These are phyloP conservation scores for Saccharum spontaneum DNA, from an alignment of 176 grass and related monocot genomes.

Conservation along the genomic window DNA sequence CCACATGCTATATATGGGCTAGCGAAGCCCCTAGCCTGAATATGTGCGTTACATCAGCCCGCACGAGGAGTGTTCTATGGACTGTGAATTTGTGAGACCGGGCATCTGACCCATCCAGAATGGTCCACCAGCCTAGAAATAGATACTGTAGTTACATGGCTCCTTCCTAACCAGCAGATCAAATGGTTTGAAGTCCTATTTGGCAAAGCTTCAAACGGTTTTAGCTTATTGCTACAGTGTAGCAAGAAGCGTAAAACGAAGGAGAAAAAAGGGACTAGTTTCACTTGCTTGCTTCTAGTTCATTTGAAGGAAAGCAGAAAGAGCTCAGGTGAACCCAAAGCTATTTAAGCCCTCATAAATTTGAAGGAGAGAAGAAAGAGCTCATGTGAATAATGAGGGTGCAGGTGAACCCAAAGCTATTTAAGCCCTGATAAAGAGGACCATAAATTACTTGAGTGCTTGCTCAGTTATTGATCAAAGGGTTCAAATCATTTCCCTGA, in stretches of 20 bases:
- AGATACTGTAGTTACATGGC: too few species aligned
- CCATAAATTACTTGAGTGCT: too few species aligned
- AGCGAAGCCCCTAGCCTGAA: neutral
- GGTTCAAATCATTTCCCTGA: neutral
- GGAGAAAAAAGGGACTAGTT: too few species aligned
- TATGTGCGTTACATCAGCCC: neutral
- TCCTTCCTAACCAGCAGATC: too few species aligned
- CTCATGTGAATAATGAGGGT: neutral
- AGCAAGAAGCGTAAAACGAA: too few species aligned
- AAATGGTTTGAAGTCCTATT: too few species aligned
- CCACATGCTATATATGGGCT: neutral
- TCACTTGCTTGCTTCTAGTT: neutral
- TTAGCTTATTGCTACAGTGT: too few species aligned
- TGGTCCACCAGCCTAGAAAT: too few species aligned
- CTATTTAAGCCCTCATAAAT: neutral
- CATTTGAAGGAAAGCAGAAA: neutral
- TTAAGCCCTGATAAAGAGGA: neutral
- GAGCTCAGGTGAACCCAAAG: neutral
- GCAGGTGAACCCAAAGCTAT: neutral
- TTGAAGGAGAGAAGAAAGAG: neutral
- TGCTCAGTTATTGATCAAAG: neutral
- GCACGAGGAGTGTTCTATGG: neutral
- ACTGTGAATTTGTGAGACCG: too few species aligned
- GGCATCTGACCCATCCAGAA: too few species aligned
- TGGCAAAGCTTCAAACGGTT: too few species aligned